Percentiles rank a stretch among this genome's conserved stretches.
Conservation (phyloP, 768 basidiomycete genomes). For the Termitomyces sp. region DNA sequence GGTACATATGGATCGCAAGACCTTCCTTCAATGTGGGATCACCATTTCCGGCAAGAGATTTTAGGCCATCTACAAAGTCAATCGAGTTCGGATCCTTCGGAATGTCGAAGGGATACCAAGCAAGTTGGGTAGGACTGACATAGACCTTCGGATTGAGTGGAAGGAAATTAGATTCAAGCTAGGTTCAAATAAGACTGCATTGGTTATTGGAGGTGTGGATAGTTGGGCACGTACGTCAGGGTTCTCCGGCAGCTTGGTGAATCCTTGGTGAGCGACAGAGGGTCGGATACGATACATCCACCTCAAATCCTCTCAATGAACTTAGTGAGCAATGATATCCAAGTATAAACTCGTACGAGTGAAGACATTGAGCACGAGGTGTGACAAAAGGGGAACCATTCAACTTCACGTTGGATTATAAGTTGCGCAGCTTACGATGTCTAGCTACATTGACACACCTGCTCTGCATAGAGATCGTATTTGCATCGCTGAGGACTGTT, state of each 20-base stretch:
- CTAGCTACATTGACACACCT: conserved; percentile 26
- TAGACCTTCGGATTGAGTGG: conserved; percentile 58
- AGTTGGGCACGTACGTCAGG: conserved; percentile 42
- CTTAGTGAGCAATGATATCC: neutral
- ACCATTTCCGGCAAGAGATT: conserved; percentile 62
- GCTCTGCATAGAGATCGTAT: conserved; percentile 61
- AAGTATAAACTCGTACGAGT: conserved; percentile 32
- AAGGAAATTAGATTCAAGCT: conserved; percentile 65
- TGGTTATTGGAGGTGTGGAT: neutral
- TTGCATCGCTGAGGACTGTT: conserved; percentile 62
- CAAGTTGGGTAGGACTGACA: conserved; percentile 59
- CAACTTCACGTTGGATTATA: conserved; percentile 33
- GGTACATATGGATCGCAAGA: conserved; percentile 61
- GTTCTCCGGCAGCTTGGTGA: conserved; percentile 51
- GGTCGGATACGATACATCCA: conserved; percentile 69
- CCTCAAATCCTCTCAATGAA: conserved; percentile 22
- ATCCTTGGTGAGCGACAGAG: conserved; percentile 64
- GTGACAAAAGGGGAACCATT: conserved; percentile 60
- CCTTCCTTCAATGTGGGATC: conserved; percentile 63
- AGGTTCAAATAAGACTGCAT: neutral
- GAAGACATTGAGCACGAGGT: conserved; percentile 50
- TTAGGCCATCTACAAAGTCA: conserved; percentile 57
- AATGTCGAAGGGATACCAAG: conserved; percentile 61
- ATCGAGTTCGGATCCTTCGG: conserved; percentile 37
- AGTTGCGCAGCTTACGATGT: neutral